Base-by-base conservation (phyloP, 2,329 filamentous ascomycete genomes). In the Zasmidium citrigriseum region DNA sequence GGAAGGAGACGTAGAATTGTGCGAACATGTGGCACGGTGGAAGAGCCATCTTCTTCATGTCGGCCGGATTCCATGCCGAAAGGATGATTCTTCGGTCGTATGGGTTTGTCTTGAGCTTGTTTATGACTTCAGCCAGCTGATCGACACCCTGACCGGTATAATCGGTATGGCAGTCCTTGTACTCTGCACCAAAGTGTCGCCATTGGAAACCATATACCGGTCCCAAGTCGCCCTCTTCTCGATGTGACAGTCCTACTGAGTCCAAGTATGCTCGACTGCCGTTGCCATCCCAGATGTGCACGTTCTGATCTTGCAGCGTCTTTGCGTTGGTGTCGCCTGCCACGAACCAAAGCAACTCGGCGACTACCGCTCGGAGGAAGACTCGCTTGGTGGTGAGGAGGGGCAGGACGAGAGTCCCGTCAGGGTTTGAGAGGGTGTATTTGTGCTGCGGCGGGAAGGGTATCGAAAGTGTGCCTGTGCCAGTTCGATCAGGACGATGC, bases 221-320 rank as follows among this genome's bases (percentile, higher is more conserved):
- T 0, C 95, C 95, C 0, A 99, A 82, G 71, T 99, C 95, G 64
- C 95, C 95, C 20, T 88, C 89, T 53, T 86, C 90, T 59, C 93
- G 90, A 72, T 96, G 87, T 0, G 82, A 80, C 5, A 98, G 83
- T 0, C 93, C 93, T 1, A 95, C 84, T 62, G 82, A 87, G 78
- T 99, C 93, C 38, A 99, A 89, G 74, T 89, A 98, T 70, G 87
- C 89, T 68, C 95, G 90, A 48, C 88, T 92, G 46, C 93, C 95
- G 73, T 99, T 99, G 68, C 93, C 93, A 73, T 99, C 95, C 95
- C 95, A 99, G 73, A 99, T 99, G 77, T 96, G 96, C 70, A 99
- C 87, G 25, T 92, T 91, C 1, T 88, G 86, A 12, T 87, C 86
- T 59, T 86, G 88, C 2, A 99, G 86, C 0, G 91, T 80, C 3